Conservation (phyloP, 805 yeast species). For the Cyberlindnera sargentensis region DNA sequence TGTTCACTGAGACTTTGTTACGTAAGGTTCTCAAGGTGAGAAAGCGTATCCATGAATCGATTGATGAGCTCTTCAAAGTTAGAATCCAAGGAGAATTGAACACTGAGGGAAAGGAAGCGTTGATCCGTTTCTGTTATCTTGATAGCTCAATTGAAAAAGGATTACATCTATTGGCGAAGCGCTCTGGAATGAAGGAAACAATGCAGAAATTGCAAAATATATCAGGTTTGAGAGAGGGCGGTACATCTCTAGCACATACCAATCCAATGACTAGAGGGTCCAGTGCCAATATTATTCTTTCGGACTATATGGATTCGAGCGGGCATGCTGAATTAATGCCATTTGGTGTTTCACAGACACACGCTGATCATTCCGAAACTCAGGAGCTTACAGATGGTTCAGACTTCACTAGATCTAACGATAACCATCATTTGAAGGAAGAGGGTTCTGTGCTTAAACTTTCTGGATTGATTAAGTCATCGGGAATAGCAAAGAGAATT, state of each 20-base stretch:
- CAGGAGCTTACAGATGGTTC: constrained; percentile 1
- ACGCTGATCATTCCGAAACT: constrained; percentile 19
- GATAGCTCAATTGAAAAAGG: constrained; percentile 66
- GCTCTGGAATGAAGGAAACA: constrained; percentile 12
- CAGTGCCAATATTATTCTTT: constrained; percentile 16
- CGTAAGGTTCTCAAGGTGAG: constrained; percentile 32
- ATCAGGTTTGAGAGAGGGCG: not conserved
- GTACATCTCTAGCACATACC: constrained; percentile 1
- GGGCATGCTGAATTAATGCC: constrained; percentile 32
- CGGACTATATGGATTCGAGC: constrained; percentile 21
- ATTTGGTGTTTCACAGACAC: constrained; percentile 24
- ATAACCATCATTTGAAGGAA: constrained; percentile 16
- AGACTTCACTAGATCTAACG: constrained; percentile 9
- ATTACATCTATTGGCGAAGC: constrained; percentile 26
- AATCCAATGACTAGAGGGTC: constrained; percentile 11
- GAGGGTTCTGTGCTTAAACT: constrained; percentile 20
- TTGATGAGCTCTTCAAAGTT: constrained; percentile 50
- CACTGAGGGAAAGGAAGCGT: constrained; percentile 71
- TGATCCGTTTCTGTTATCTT: constrained; percentile 62
- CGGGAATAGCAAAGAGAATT: constrained; percentile 10
- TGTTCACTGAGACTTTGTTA: constrained; percentile 28
- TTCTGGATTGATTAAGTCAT: constrained; percentile 9
- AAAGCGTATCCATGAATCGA: constrained; percentile 36
- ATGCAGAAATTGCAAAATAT: constrained; percentile 3
- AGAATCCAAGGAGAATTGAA: constrained; percentile 50